Conservation (phyloP, 257 asterid species). For the Fraxinus excelsior region DNA sequence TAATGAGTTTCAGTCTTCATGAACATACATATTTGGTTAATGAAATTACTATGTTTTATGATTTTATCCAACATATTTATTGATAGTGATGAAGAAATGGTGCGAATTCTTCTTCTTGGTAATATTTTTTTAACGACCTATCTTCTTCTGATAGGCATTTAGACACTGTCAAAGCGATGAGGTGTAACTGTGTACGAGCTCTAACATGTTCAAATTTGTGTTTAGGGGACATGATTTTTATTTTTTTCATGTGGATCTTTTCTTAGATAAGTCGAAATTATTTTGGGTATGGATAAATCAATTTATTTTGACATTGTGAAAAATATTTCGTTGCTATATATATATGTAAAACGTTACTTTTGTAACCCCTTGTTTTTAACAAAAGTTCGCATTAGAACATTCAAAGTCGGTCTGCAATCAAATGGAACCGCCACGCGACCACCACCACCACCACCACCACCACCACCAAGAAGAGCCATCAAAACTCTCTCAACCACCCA, state of each 20-base stretch:
- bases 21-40: background rate
- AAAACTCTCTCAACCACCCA: constrained; percentile 14
- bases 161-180: no score
- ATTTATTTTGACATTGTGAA: no score
- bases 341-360: background rate
- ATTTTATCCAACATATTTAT: background rate
- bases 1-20: background rate
- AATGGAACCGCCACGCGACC: constrained; percentile 16
- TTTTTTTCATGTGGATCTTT: background rate
- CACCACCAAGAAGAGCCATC: constrained; percentile 21
- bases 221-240: background rate
- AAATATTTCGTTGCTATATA: background rate
- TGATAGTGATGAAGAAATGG: background rate
- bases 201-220: background rate
- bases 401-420: background rate
- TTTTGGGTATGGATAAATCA: background rate
- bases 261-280: no score
- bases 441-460: background rate
- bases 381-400: background rate
- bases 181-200: no score
- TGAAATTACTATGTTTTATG: background rate
- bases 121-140: no score
- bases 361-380: background rate
- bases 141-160: no score
- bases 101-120: no score